Evolutionary conservation across 2,329 filamentous ascomycete genomes (phyloP), one percentile per base, ranked within the genome.

Genomic region (Penicillium concentricum): DNA sequence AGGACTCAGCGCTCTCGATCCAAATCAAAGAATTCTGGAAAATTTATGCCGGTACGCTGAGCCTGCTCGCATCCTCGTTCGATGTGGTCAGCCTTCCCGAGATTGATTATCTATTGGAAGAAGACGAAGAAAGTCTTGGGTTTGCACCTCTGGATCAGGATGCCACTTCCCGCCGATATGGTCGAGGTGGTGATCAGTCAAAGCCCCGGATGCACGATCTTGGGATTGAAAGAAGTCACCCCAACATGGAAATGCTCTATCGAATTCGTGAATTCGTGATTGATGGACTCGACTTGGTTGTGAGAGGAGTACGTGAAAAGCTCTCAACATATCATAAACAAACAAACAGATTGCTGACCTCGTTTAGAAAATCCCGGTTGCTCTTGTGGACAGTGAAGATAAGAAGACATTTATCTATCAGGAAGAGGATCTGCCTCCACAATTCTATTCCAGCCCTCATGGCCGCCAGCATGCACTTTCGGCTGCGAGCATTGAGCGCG

Each of bases 191-290:
- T 22, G 72, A 70, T 20, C 67, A 70, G 15, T 59, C 78, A 53
- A 87, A 87, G 68, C 78, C 78, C 42, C 81, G 79, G 45, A 79
- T 79, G 69, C 78, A 78, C 12, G 82, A 85, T 58, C 67, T 67
- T 32, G 74, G 73, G 10, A 72, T 84, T 32, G 77, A 82, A 58
- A 78, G 82, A 54, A 79, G 81, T 51, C 81, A 85, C 56, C 78
- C 81, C 0, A 84, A 86, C 54, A 77, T 84, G 34, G 87, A 90
- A 70, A 87, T 87, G 82, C 78, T 87, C n/a, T 83, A 84, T 67
- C 81, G 87, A 39, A 80, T 89, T 52, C 81, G 82, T 53, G 84
- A 87, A 58, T 78, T 89, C 32, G 74, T 89, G 8, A 79, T 84
- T 46, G 84, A 86, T 69, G 87, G 84, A 3, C 74, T 87, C 37